Conservation (phyloP, 345 rosid species). For the Salix caprea region DNA sequence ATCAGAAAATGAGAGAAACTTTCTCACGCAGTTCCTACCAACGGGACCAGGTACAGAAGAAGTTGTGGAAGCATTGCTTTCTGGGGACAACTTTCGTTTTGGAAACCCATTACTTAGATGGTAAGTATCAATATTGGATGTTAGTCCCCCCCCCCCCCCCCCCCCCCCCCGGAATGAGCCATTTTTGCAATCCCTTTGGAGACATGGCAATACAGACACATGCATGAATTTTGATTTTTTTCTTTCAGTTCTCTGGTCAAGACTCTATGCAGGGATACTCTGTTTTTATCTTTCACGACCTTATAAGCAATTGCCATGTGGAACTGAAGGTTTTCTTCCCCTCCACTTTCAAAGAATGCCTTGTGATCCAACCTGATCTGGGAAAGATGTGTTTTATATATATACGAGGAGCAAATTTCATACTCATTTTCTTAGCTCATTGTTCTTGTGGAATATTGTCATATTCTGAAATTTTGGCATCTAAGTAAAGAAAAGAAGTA, state of each 20-base stretch:
- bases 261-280: background rate
- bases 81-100: constrained; percentile 73
- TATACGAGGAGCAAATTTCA: background rate
- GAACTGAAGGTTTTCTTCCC: background rate
- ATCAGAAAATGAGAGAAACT: constrained; percentile 64
- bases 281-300: background rate
- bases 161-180: background rate
- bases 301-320: background rate
- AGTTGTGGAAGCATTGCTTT: constrained; percentile 55
- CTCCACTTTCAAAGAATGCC: background rate
- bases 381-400: background rate
- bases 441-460: background rate
- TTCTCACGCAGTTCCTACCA: constrained; percentile 83
- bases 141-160: background rate
- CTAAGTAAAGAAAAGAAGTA: background rate
- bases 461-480: background rate
- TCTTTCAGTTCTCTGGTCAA: background rate
- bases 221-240: background rate
- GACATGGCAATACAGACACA: background rate
- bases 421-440: background rate
- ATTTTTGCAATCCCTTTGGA: background rate
- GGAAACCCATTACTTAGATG: constrained; percentile 79
- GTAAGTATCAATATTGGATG: constrained; percentile 37
- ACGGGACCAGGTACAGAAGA: constrained; percentile 46
- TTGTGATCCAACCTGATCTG: background rate